Base-by-base conservation (phyloP, 2,329 filamentous ascomycete species). In the Sporothrix globosa region DNA sequence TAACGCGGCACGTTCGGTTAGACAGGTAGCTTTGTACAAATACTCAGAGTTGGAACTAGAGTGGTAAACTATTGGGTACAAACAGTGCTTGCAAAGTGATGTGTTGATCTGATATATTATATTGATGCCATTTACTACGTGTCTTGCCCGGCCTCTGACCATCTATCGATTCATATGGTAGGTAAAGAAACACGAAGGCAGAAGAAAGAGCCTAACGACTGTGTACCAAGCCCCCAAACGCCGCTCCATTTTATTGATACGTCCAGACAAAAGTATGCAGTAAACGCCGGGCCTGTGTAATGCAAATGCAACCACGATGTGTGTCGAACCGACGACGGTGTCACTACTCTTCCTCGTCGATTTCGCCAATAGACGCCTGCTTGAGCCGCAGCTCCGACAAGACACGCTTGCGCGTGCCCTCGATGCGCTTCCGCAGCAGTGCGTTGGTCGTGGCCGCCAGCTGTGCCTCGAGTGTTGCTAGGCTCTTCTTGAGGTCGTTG, bases 351-450 rank as follows among this genome's bases (percentile, higher is more conserved):
- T 80, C 79, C 24, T 79, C 78, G 50, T 79, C 78, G 7, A 76
- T 73, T 71, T 80, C 77, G 24, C 79, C 79, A 58, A 80, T 80
- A 9, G 77, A 77, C 24, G 77, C 77, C 74, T 76, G 75, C 74
- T 80, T 80, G 34, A 80, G 75, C 30, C 74, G 75, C 68, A 79
- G 77, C 75, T 83, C 82, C 71, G 81, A 80, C 75, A 81, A 77
- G 72, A 81, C 76, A 58, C 79, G 82, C 68, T 79, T 84, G 74
- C 87, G 85, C 67, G 82, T 83, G 30, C 77, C 79, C 73, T 85
- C 81, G 21, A 88, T 77, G 34, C 86, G 83, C 70, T 81, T 82
- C 71, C 81, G 80, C 71, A 88, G 77, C 70, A 88, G 84, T 71
- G 80, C 80, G 75, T 84, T 85, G 4, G 76, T 77, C 34, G 82